Base-by-base conservation (phyloP, 2,329 filamentous ascomycete genomes). In the Xylariales sp. region DNA sequence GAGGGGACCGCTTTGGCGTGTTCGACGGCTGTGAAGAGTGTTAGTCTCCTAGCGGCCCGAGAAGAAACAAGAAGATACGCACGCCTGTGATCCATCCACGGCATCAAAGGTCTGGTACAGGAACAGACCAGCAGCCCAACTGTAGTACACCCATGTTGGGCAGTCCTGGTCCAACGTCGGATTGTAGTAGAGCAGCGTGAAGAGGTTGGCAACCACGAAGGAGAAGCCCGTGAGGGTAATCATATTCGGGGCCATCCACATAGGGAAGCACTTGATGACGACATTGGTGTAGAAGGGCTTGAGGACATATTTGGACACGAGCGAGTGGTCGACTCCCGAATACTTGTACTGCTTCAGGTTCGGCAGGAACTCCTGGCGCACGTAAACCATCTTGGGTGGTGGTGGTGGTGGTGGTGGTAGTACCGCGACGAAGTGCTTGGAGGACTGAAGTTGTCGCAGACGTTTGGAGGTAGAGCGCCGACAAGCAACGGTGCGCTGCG, bases 21-120 rank as follows among this genome's bases (percentile, higher is more conserved):
- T 98, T 60, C 93, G 82, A 57, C 91, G 82, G 42, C 85, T 88
- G 48, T 28, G 39, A 10, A 18, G 42, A 47, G 45, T 50, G 8
- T 27, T 8, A 27, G 24, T 8, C 24, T 27, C 24, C 24, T 27
- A 27, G 24, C n/a, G n/a, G n/a, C n/a, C n/a, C n/a, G n/a, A n/a
- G 24, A 27, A 21, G 32, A 38, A 14, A 5, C 14, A 27, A 29
- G 20, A 27, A 47, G 24, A 15, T 21, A 77, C 85, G 62, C 73
- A 88, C 82, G 93, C 93, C 63, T 98, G 93, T 21, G 85, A 78
- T 39, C 93, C 93, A 65, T 98, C 93, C 19, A 97, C 89, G 2
- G 91, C 93, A 66, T 98, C 93, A 66, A 98, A 96, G 1, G 91
- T 97, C 76, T 98, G 93, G 66, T 98, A 98, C 38, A 97, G 64